Conservation (phyloP, 2,329 filamentous ascomycete species). For the Exophiala alcalophila region DNA sequence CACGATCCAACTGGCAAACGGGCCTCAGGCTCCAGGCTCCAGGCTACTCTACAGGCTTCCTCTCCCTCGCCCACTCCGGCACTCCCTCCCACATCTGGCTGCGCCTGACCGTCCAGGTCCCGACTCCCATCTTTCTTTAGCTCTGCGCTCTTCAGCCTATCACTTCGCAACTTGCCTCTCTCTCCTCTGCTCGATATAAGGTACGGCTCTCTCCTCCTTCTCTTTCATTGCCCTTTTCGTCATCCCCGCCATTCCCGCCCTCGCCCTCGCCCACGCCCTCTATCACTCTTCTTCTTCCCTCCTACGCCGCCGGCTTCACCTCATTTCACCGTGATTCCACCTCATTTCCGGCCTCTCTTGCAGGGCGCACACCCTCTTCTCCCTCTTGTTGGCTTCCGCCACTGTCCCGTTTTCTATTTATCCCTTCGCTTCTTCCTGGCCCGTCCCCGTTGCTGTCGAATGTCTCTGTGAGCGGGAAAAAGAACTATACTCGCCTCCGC, state of each 20-base stretch:
- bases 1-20: slow-evolving; percentile 24
- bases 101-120: slow-evolving; percentile 25
- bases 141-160: slow-evolving; percentile 26
- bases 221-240: slow-evolving; percentile 43
- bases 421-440: slow-evolving; percentile 42
- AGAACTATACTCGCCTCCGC: slow-evolving; percentile 1
- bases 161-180: slow-evolving; percentile 22
- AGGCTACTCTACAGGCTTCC: no score
- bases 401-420: slow-evolving; percentile 33
- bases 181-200: slow-evolving; percentile 28
- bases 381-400: slow-evolving; percentile 57
- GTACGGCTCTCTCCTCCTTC: slow-evolving; percentile 48
- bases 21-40: no score
- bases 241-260: slow-evolving; percentile 29
- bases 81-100: no score
- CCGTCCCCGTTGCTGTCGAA: slow-evolving; percentile 37
- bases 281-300: slow-evolving; percentile 8
- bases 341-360: slow-evolving; percentile 45
- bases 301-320: slow-evolving; percentile 17
- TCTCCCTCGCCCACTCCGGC: slow-evolving; percentile 6
- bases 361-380: slow-evolving; percentile 61
- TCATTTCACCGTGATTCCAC: slow-evolving; percentile 15
- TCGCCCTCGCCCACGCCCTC: slow-evolving; percentile 14
- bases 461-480: slow-evolving; percentile 18
- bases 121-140: slow-evolving; percentile 29